A percentile compares a stretch with the other conserved stretches of the same genome.
phyloP scores from a whole-genome alignment of 1,139 yeast genomes.

The Candida frijolesensis region DNA sequence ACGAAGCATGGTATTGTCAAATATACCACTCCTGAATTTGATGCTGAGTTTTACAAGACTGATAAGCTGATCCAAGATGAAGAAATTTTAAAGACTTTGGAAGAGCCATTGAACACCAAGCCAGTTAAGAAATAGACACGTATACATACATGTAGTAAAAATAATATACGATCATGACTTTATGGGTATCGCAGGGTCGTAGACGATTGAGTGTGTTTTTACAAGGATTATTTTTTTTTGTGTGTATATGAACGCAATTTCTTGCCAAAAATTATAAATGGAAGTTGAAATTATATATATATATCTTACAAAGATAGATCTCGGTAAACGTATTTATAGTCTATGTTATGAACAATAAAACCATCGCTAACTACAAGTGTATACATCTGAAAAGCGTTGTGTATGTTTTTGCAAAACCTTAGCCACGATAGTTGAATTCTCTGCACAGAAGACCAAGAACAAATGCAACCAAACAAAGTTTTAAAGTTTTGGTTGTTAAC shows the following conservation, averaged over 20 bases:
- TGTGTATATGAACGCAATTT: not conserved
- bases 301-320: too few species aligned
- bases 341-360: too few species aligned
- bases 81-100: slow-evolving; percentile 50
- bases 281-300: too few species aligned
- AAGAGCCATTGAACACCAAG: slow-evolving; percentile 50
- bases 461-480: too few species aligned
- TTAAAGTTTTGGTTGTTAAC: too few species aligned
- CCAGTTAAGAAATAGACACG: slow-evolving; percentile 45
- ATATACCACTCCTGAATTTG: slow-evolving; percentile 63
- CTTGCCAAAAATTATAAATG: not conserved
- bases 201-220: not conserved
- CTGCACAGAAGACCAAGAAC: too few species aligned
- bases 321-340: too few species aligned
- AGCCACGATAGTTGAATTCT: too few species aligned
- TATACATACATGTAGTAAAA: not conserved
- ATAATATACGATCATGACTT: not conserved
- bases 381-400: too few species aligned
- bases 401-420: too few species aligned
- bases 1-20: slow-evolving; percentile 74
- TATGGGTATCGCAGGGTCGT: too few species aligned
- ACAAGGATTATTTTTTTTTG: not conserved
- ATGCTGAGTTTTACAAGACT: slow-evolving; percentile 50
- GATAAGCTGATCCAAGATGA: slow-evolving; percentile 62
- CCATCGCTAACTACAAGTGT: too few species aligned